phyloP scores from a whole-genome alignment of 2,329 filamentous ascomycete genomes.

The Diaporthe capsici region DNA sequence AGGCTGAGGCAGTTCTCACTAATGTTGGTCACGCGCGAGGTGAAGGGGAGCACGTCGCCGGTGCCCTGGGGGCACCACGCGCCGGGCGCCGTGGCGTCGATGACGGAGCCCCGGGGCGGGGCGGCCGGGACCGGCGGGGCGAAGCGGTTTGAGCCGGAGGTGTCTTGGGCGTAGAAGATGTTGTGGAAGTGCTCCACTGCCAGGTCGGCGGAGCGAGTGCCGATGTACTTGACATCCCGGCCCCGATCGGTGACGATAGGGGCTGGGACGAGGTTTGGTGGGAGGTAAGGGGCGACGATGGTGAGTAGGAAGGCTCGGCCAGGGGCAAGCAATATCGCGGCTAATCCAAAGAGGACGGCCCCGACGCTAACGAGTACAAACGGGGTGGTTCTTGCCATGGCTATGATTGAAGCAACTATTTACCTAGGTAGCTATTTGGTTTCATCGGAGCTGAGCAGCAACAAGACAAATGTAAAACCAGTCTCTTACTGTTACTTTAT shows the following conservation, averaged over 20 bases:
- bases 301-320: not conserved
- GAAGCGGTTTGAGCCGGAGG: constrained; percentile 49
- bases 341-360: constrained; percentile 26
- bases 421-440: no score
- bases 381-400: constrained; percentile 6
- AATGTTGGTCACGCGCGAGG: constrained; percentile 44
- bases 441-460: not conserved
- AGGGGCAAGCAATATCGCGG: not conserved
- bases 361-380: not conserved
- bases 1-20: constrained; percentile 48
- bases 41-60: constrained; percentile 45
- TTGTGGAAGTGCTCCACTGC: constrained; percentile 51
- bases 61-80: constrained; percentile 50
- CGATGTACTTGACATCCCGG: constrained; percentile 46
- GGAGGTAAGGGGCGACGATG: not conserved
- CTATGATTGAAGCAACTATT: not conserved
- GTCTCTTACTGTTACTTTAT: not conserved
- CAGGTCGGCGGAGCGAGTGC: constrained; percentile 42
- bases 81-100: constrained; percentile 48
- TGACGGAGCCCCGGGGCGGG: constrained; percentile 43
- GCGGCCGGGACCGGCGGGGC: constrained; percentile 47
- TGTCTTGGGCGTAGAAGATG: constrained; percentile 51
- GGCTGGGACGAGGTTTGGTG: not conserved
- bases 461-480: not conserved
- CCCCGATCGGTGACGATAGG: constrained; percentile 26